phyloP scores from a whole-genome alignment of 2,329 filamentous ascomycete genomes.

The Colletotrichum acutatum region DNA sequence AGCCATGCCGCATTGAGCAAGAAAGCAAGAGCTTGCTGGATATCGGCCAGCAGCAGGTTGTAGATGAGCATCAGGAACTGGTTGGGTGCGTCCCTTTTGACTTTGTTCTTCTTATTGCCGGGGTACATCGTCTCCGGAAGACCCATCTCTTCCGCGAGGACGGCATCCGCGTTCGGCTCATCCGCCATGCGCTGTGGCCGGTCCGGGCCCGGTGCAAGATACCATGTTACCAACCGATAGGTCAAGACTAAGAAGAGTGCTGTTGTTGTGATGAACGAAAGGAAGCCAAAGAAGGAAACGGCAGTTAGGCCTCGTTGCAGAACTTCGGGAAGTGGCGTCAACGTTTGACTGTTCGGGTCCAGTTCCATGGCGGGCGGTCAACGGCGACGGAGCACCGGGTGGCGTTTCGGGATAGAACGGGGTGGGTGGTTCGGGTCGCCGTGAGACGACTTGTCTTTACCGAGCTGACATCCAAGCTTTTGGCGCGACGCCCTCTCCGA shows the following conservation, averaged over 20 bases:
- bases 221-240: slow-evolving; percentile 49
- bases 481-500: background rate
- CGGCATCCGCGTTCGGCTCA: slow-evolving; percentile 45
- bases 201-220: slow-evolving; percentile 38
- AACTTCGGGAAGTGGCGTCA: slow-evolving; percentile 48
- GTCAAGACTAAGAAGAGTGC: slow-evolving; percentile 47
- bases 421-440: background rate
- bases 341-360: slow-evolving; percentile 37
- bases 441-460: slow-evolving; percentile 1
- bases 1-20: slow-evolving; percentile 66
- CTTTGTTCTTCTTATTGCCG: slow-evolving; percentile 27
- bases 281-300: slow-evolving; percentile 48
- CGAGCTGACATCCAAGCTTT: background rate
- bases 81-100: slow-evolving; percentile 47
- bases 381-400: background rate
- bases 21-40: slow-evolving; percentile 67
- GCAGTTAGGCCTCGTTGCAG: slow-evolving; percentile 49
- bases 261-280: slow-evolving; percentile 48
- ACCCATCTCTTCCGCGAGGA: slow-evolving; percentile 34
- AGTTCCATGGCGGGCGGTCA: slow-evolving; percentile 9
- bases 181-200: slow-evolving; percentile 42
- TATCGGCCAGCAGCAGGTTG: slow-evolving; percentile 69
- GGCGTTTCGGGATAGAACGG: background rate
- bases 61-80: slow-evolving; percentile 70
- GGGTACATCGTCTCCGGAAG: slow-evolving; percentile 40